phyloP scores from a whole-genome alignment of 129 eudicot species.

The Flaveria trinervia region DNA sequence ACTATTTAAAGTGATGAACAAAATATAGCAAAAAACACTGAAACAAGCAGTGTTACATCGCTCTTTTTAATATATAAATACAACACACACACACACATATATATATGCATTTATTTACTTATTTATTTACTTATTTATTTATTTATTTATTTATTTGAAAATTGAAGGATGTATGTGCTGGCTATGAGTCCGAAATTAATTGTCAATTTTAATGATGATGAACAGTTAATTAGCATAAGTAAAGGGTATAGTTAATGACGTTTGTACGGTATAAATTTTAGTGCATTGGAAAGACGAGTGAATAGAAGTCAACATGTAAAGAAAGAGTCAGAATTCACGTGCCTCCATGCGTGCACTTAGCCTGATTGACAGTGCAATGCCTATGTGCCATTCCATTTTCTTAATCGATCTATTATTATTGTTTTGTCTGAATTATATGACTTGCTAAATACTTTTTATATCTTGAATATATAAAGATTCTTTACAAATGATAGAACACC shows the following conservation, averaged over 20 bases:
- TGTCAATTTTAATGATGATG: conserved; percentile 24
- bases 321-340: conserved; percentile 27
- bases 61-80: neutral
- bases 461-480: no score
- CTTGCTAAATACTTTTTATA: no score
- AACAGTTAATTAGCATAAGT: neutral
- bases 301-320: conserved; percentile 17
- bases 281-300: neutral
- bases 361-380: conserved; percentile 10
- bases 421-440: no score
- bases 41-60: no score
- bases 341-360: conserved; percentile 34
- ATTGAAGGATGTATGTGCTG: conserved; percentile 25
- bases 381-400: conserved; percentile 22
- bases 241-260: no score
- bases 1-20: no score
- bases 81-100: neutral
- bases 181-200: conserved; percentile 22
- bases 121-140: no score
- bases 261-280: no score
- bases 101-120: no score
- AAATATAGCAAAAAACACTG: no score
- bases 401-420: neutral
- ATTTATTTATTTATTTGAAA: no score
- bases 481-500: no score